Evolutionary conservation across 148 eudicot species (phyloP).

Genomic region (Diospyros kaki): DNA sequence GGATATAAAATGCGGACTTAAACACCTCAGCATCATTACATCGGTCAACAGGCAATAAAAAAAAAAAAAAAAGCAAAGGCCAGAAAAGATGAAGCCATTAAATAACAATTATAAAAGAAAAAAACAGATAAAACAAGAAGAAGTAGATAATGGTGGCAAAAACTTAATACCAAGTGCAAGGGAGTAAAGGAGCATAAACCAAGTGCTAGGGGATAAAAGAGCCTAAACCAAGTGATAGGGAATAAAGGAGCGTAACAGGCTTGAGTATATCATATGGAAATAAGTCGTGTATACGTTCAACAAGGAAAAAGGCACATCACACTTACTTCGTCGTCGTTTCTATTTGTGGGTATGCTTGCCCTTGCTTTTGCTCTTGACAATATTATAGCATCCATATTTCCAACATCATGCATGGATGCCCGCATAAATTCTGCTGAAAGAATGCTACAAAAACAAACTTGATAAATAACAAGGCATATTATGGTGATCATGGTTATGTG

Average conservation of each 20-base stretch:
- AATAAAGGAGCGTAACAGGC: neutral
- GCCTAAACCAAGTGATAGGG: neutral
- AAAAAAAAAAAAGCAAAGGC: neutral
- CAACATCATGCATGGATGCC: slow-evolving; percentile 65
- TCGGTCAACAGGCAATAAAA: neutral
- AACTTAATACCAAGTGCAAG: neutral
- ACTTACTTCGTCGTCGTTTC: slow-evolving; percentile 71
- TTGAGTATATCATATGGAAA: too few species aligned
- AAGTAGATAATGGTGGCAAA: neutral
- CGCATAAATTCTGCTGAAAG: slow-evolving; percentile 99
- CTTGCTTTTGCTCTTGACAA: slow-evolving; percentile 51
- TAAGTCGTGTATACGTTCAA: neutral
- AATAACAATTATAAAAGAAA: neutral
- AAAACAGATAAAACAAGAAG: neutral
- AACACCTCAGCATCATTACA: neutral
- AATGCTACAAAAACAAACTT: slow-evolving; percentile 93
- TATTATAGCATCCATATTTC: slow-evolving; percentile 54
- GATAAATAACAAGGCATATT: slow-evolving; percentile 45
- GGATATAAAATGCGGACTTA: neutral
- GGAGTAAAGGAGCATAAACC: too few species aligned
- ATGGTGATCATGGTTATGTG: too few species aligned
- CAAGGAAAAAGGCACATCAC: neutral
- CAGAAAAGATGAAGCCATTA: neutral
- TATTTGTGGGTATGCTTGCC: slow-evolving; percentile 39
- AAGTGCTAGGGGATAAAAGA: neutral